Conservation (phyloP, 2,329 filamentous ascomycete species). For the Penicillium sp. region DNA sequence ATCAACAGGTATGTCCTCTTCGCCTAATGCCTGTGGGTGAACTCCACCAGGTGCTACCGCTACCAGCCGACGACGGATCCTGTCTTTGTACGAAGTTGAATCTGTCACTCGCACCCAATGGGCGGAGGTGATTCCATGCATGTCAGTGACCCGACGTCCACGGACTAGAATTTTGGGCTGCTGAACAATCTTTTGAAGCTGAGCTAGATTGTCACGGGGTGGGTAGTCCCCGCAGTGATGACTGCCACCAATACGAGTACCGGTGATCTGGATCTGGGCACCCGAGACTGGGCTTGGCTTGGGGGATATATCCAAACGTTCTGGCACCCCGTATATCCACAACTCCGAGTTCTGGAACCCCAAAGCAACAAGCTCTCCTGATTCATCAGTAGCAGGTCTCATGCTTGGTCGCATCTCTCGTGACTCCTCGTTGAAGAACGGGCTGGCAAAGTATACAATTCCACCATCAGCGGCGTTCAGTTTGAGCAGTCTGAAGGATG, state of each 20-base stretch:
- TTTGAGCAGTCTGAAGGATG: conserved; percentile 75
- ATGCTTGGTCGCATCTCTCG: conserved; percentile 68
- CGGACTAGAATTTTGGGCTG: conserved; percentile 69
- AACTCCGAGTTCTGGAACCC: conserved; percentile 73
- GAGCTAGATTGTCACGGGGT: conserved; percentile 26
- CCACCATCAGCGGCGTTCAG: conserved; percentile 75
- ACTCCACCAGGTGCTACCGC: conserved; percentile 71
- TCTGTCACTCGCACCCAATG: conserved; percentile 69
- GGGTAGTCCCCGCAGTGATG: conserved; percentile 18
- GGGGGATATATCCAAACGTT: conserved; percentile 63
- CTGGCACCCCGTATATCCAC: conserved; percentile 78
- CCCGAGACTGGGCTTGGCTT: conserved; percentile 29
- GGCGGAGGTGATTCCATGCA: conserved; percentile 67
- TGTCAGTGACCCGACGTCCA: conserved; percentile 65
- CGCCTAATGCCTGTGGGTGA: conserved; percentile 62
- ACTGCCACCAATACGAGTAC: conserved; percentile 15
- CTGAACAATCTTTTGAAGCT: conserved; percentile 37
- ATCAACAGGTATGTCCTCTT: conserved; percentile 76
- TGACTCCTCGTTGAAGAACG: conserved; percentile 48
- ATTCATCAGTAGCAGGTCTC: conserved; percentile 67
- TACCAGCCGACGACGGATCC: conserved; percentile 55
- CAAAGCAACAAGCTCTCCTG: conserved; percentile 71
- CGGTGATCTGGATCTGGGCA: conserved; percentile 8
- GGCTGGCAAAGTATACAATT: conserved; percentile 77
- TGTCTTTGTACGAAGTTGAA: conserved; percentile 49